These are phyloP conservation scores for Nakazawaea holstii DNA, from an alignment of 805 yeast genomes.

Conservation along the genomic window DNA sequence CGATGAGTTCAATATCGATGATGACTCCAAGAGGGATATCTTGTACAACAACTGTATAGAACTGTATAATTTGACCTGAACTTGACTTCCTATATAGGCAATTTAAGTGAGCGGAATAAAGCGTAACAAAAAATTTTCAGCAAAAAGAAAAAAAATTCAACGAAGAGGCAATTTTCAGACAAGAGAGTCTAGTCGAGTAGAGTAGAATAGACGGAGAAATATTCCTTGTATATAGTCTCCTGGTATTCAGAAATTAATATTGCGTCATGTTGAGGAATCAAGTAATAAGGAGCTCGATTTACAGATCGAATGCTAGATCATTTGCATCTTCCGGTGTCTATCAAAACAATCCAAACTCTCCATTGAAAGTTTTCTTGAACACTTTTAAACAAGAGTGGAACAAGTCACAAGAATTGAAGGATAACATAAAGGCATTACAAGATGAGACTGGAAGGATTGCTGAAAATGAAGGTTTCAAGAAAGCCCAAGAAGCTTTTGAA, in stretches of 20 bases:
- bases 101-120: constrained; percentile 1
- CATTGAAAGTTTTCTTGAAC: constrained; percentile 87
- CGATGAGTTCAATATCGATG: constrained; percentile 13
- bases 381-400: constrained; percentile 90
- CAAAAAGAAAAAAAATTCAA: background rate
- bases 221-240: constrained; percentile 2
- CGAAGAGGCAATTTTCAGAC: background rate
- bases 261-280: constrained; percentile 8
- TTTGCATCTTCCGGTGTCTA: background rate
- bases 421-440: constrained; percentile 88
- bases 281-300: background rate
- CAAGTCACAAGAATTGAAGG: constrained; percentile 83
- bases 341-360: constrained; percentile 47
- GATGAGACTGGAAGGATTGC: constrained; percentile 94
- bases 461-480: constrained; percentile 88
- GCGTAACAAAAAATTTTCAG: background rate
- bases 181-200: no score
- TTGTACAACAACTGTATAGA: constrained; percentile 16
- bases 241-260: background rate
- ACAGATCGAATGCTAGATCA: background rate
- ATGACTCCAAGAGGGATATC: constrained; percentile 14
- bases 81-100: constrained; percentile 7
- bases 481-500: constrained; percentile 89
- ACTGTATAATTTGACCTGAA: constrained; percentile 18
- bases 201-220: background rate